Evolutionary conservation across 73 alveolate genomes (phyloP).

Genomic region (Tetrahymena elliotti): DNA sequence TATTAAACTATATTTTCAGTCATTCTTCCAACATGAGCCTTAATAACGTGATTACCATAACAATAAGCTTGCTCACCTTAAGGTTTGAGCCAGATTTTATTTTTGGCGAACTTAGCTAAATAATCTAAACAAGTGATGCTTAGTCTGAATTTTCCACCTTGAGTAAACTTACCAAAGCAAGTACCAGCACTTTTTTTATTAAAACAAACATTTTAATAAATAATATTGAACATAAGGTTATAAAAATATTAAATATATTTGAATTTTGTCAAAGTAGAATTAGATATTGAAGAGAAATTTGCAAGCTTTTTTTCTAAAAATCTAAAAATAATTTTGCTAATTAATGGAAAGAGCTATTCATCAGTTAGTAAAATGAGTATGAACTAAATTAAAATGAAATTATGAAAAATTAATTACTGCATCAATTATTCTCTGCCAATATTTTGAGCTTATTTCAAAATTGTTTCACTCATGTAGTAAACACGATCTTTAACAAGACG

Average conservation of each 20-base stretch:
- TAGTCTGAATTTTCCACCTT: conserved; percentile 88
- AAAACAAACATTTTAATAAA: not conserved
- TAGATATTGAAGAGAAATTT: not conserved
- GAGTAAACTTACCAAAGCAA: conserved; percentile 92
- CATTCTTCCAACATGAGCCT: conserved; percentile 82
- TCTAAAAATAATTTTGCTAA: not conserved
- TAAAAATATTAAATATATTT: not conserved
- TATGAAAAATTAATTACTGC: not conserved
- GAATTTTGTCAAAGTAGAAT: not conserved
- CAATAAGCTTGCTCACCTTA: conserved; percentile 90
- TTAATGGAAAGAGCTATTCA: not conserved
- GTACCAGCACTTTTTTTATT: conserved; percentile 67
- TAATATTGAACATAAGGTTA: not conserved
- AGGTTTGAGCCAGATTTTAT: conserved; percentile 96
- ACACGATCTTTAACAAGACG: conserved; percentile 86
- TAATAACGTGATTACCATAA: conserved; percentile 92
- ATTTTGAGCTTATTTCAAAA: conserved; percentile 76
- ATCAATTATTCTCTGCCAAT: conserved; percentile 88
- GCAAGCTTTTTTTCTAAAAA: too few species aligned
- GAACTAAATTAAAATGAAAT: not conserved
- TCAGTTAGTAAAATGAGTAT: not conserved
- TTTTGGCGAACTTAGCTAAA: conserved; percentile 93
- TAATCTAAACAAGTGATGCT: conserved; percentile 91
- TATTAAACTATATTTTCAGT: conserved; percentile 91
- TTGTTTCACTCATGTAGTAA: conserved; percentile 74